Conservation (phyloP, 805 yeast genomes). For the Starmerella gropengiesseri region DNA sequence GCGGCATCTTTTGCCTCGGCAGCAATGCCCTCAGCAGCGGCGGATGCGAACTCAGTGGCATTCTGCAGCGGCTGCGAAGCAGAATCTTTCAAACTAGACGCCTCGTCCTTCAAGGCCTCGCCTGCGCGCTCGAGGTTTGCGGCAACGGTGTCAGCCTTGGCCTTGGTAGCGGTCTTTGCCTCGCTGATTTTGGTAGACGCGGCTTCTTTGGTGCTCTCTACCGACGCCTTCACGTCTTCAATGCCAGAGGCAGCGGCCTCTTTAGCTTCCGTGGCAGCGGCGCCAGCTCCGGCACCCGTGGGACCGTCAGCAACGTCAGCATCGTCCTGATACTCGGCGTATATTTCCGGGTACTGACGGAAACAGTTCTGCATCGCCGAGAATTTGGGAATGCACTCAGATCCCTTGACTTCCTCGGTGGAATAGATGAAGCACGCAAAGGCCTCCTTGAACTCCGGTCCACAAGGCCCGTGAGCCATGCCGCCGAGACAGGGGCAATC, state of each 20-base stretch:
- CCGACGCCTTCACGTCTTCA: too few relatives aligned
- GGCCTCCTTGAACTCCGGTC: constrained; percentile 87
- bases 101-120: neutral
- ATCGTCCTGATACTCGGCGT: constrained; percentile 78
- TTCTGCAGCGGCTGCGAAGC: neutral
- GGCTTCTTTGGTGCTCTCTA: too few relatives aligned
- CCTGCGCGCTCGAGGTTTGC: too few relatives aligned
- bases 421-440: constrained; percentile 92
- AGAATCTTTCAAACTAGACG: neutral
- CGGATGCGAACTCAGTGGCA: constrained; percentile 52
- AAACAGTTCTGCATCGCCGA: constrained; percentile 89
- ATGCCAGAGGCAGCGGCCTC: neutral
- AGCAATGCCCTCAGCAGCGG: constrained; percentile 93
- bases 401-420: constrained; percentile 89
- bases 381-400: constrained; percentile 86
- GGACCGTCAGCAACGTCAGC: neutral
- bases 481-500: constrained; percentile 99
- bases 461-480: constrained; percentile 98
- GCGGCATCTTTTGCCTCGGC: constrained; percentile 30
- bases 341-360: constrained; percentile 83
- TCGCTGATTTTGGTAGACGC: neutral
- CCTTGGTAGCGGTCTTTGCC: neutral
- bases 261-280: neutral
- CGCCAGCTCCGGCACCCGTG: neutral
- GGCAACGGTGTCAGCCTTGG: neutral